These are phyloP conservation scores for Candida ipomoeae DNA, from an alignment of 805 yeast species.

Conservation along the genomic window DNA sequence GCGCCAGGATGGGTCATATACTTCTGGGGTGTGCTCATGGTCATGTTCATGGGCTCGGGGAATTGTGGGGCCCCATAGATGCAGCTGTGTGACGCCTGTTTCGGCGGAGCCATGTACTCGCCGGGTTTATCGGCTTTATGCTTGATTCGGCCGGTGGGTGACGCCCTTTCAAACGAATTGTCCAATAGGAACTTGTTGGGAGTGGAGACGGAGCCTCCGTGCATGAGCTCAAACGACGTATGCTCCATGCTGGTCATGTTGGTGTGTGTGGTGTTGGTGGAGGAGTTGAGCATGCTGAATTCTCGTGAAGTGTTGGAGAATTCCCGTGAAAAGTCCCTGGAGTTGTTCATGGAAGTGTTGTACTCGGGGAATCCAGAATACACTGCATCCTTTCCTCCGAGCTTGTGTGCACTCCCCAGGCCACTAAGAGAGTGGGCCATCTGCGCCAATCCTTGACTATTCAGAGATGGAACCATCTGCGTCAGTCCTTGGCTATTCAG, in stretches of 20 bases:
- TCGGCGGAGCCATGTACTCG: slow-evolving; percentile 33
- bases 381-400: neutral
- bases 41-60: slow-evolving; percentile 22
- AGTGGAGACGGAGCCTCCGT: slow-evolving; percentile 34
- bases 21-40: slow-evolving; percentile 44
- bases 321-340: slow-evolving; percentile 1
- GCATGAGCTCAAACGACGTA: slow-evolving; percentile 34
- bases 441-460: neutral
- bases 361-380: slow-evolving; percentile 11
- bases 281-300: slow-evolving; percentile 24
- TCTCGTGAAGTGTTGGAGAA: slow-evolving; percentile 22
- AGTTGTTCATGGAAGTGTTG: slow-evolving; percentile 17
- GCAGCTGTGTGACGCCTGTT: neutral
- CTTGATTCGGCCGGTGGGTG: slow-evolving; percentile 20
- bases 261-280: slow-evolving; percentile 26
- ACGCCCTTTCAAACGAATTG: slow-evolving; percentile 36
- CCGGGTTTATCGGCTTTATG: slow-evolving; percentile 3
- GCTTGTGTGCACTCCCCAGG: neutral
- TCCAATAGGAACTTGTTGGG: slow-evolving; percentile 41
- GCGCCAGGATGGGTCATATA: neutral
- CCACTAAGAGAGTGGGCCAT: neutral
- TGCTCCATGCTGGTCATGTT: slow-evolving; percentile 38
- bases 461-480: neutral
- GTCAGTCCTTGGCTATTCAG: neutral
- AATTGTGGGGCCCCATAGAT: slow-evolving; percentile 5